Evolutionary conservation across 2,329 filamentous ascomycete genomes (phyloP), one percentile per base, ranked within the genome.

Genomic region (Madurella mycetomatis): DNA sequence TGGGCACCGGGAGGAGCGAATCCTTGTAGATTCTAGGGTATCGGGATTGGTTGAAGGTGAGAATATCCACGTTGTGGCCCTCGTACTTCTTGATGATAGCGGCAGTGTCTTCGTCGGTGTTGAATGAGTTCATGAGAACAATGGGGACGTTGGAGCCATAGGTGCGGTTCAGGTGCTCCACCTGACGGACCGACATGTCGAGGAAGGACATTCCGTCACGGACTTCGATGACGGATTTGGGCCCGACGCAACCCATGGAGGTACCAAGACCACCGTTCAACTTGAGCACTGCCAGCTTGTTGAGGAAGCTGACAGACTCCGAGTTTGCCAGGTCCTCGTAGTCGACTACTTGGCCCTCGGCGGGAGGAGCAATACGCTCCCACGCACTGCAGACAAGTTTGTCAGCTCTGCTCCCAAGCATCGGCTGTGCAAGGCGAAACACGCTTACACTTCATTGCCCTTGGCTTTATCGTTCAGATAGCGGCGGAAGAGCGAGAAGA

Each of bases 51-150:
- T 99, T 99, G 86, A 99, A 99, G 72, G 94, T 97, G 72, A 97
- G 82, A 73, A 99, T 97, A 72, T 99, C 94, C 69, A 99, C 95
- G 73, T 96, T 96, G 84, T 99, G 94, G 62, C 94, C 94, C 80
- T 99, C 92, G 78, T 97, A 99, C 82, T 99, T 99, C 86, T 99
- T 99, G 81, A 99, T 99, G 77, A 99, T 99, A 76, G 90, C 91
- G 60, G 92, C 91, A 49, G 94, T 99, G 71, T 99, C 94, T 67
- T 92, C 85, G 73, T 99, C 92, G 72, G 94, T 99, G 84, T 99
- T 99, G 88, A 99, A 99, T 53, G 94, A 97, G 86, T 99, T 99
- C 94, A 99, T 99, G 66, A 99, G 86, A 64, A 99, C 86, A 75
- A 99, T 96, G 47, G 94, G 94, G 34, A 99, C 94, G 72, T 96